Evolutionary conservation across 371 early-diverging fungal species (phyloP).

Genomic region (Parasitella parasitica): DNA sequence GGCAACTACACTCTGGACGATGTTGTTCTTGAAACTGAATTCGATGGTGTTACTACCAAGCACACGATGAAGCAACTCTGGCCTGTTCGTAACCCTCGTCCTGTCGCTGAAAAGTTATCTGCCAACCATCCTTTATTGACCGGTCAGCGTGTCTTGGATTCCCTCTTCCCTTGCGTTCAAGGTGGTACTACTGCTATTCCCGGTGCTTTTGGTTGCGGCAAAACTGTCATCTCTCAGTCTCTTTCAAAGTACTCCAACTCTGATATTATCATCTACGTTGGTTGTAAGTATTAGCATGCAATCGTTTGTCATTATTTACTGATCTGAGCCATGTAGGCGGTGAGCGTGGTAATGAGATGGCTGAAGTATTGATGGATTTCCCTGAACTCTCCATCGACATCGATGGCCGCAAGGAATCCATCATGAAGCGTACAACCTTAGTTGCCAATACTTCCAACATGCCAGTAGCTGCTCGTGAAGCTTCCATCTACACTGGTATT

Average conservation of each 20-base stretch:
- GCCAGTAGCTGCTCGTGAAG: slow-evolving; percentile 99
- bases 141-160: slow-evolving; percentile 99
- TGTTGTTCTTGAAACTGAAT: slow-evolving; percentile 93
- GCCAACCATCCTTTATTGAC: slow-evolving; percentile 98
- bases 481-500: slow-evolving; percentile 99
- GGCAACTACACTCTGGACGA: slow-evolving; percentile 97
- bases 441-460: slow-evolving; percentile 99
- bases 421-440: slow-evolving; percentile 99
- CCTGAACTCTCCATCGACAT: slow-evolving; percentile 94
- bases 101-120: slow-evolving; percentile 95
- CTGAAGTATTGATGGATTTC: slow-evolving; percentile 99
- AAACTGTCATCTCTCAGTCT: slow-evolving; percentile 99
- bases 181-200: slow-evolving; percentile 99
- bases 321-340: slow-evolving; percentile 62
- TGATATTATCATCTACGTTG: slow-evolving; percentile 99
- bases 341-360: slow-evolving; percentile 99
- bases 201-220: slow-evolving; percentile 99
- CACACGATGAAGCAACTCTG: slow-evolving; percentile 98
- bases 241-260: slow-evolving; percentile 99
- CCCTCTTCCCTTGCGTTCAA: slow-evolving; percentile 99
- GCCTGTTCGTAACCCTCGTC: slow-evolving; percentile 99
- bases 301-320: neutral
- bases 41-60: slow-evolving; percentile 84
- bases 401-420: slow-evolving; percentile 93
- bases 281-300: slow-evolving; percentile 59